phyloP scores from a whole-genome alignment of 768 basidiomycete species.

The Calocera viscosa region DNA sequence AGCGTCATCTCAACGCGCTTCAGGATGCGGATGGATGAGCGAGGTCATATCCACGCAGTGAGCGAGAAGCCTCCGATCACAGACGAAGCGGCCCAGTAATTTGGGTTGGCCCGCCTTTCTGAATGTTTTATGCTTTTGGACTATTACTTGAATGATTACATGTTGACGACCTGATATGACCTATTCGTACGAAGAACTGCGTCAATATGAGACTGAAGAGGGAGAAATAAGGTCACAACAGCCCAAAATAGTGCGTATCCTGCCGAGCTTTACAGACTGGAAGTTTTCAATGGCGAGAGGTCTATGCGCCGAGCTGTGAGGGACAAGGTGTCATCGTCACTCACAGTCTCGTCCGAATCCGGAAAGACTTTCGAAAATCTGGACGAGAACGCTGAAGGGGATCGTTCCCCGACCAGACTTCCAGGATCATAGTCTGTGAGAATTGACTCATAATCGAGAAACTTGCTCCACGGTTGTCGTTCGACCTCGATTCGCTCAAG shows the following conservation, averaged over 20 bases:
- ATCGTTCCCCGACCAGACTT: background rate
- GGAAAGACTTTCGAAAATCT: background rate
- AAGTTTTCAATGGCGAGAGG: background rate
- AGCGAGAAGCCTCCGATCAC: background rate
- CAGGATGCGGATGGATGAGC: constrained; percentile 21
- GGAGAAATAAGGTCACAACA: no score
- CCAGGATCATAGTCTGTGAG: constrained; percentile 2
- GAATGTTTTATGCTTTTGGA: background rate
- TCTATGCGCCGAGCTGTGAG: background rate
- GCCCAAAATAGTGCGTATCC: no score
- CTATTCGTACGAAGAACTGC: no score
- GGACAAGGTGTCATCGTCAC: background rate
- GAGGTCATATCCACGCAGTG: constrained; percentile 17
- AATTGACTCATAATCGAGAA: constrained; percentile 3
- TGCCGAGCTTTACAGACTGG: no score
- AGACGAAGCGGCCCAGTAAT: background rate
- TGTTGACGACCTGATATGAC: no score
- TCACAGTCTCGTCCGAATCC: background rate
- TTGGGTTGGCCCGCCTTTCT: background rate
- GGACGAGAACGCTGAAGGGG: background rate
- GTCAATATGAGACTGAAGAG: no score
- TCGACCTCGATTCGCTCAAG: background rate
- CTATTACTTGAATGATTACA: background rate
- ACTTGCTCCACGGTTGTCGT: constrained; percentile 5
- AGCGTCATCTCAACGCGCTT: background rate